Evolutionary conservation across 192 early-diverging fungal genomes (phyloP), one percentile per base, ranked within the genome.

Genomic region (Borealophlyctis nickersoniae): DNA sequence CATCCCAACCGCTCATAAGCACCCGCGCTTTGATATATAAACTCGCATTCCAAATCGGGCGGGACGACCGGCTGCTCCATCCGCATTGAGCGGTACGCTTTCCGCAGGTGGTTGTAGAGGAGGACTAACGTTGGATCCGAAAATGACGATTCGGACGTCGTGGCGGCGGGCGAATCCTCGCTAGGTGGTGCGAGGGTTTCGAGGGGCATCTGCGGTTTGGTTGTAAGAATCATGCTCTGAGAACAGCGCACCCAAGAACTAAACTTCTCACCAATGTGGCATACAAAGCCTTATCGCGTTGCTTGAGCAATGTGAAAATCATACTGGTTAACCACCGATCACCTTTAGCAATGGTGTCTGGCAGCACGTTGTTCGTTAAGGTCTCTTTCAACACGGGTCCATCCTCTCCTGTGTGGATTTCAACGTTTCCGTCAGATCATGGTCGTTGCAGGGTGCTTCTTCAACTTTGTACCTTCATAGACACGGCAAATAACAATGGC

Each of bases 401-500:
- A 22, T 84, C 58, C 33, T 89, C 87, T 32, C 85, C 85, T 86
- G 56, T 49, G 65, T 51, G 26, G 19, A 39, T 57, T 65, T 66
- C 49, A 66, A 33, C 9, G 64, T 71, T 26, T 74, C 67, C 33
- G 22, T 49, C 58, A 74, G 48, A 32, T 49, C 57, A 7, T 59
- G 23, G 26, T 32, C 52, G 26, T 53, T 29, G 31, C 54, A 55
- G 13, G 13, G 26, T n/a, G 14, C 13, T 13, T 26, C 24, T n/a
- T n/a, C n/a, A n/a, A n/a, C n/a, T n/a, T 29, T 31, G 9, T 74
- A 89, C 94, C 95, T 76, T 98, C 93, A 74, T 91, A 94, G 32
- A 93, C 78, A 22, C 95, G 79, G 60, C 92, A 94, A 9, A 99
- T 83, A 3, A 91, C 83, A 33, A 98, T 88, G 11, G 96, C 98